Percentiles rank a stretch among this genome's conserved stretches.
Conservation (phyloP, 805 yeast species). For the Nakazawaea sp. region DNA sequence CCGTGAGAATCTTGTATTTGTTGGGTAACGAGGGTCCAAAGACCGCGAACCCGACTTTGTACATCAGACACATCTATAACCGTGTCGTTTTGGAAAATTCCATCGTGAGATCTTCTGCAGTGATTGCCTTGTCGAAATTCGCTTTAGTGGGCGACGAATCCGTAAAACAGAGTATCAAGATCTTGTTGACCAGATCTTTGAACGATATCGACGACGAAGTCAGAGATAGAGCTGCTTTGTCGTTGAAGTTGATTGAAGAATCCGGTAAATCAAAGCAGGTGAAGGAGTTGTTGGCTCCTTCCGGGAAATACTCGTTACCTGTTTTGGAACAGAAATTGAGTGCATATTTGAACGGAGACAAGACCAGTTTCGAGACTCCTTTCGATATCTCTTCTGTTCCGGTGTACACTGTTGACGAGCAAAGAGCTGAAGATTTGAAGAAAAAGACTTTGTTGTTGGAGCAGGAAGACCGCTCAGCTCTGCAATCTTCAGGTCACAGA, state of each 20-base stretch:
- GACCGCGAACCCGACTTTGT: slow-evolving; percentile 78
- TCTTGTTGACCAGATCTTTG: slow-evolving; percentile 74
- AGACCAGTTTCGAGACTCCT: slow-evolving; percentile 40
- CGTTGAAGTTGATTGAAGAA: slow-evolving; percentile 45
- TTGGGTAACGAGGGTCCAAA: slow-evolving; percentile 93
- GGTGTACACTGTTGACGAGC: slow-evolving; percentile 58
- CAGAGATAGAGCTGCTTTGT: slow-evolving; percentile 91
- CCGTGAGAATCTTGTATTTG: slow-evolving; percentile 87
- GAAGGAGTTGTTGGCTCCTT: slow-evolving; percentile 55
- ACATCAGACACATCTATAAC: slow-evolving; percentile 94
- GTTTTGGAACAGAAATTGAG: slow-evolving; percentile 75
- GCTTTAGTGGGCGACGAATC: slow-evolving; percentile 69
- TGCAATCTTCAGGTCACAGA: slow-evolving; percentile 8
- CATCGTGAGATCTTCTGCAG: slow-evolving; percentile 92
- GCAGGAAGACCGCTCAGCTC: slow-evolving; percentile 12
- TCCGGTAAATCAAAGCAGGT: slow-evolving; percentile 25
- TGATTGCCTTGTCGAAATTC: slow-evolving; percentile 85
- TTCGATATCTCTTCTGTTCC: slow-evolving; percentile 73
- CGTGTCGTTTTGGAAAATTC: slow-evolving; percentile 95
- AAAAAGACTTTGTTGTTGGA: slow-evolving; percentile 33
- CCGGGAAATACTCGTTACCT: slow-evolving; percentile 63
- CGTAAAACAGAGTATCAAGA: slow-evolving; percentile 61
- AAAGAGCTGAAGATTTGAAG: slow-evolving; percentile 55
- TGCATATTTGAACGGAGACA: slow-evolving; percentile 54
- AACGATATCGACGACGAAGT: slow-evolving; percentile 94